Evolutionary conservation across 2,329 filamentous ascomycete species (phyloP).

Genomic region (Fusarium avenaceum): DNA sequence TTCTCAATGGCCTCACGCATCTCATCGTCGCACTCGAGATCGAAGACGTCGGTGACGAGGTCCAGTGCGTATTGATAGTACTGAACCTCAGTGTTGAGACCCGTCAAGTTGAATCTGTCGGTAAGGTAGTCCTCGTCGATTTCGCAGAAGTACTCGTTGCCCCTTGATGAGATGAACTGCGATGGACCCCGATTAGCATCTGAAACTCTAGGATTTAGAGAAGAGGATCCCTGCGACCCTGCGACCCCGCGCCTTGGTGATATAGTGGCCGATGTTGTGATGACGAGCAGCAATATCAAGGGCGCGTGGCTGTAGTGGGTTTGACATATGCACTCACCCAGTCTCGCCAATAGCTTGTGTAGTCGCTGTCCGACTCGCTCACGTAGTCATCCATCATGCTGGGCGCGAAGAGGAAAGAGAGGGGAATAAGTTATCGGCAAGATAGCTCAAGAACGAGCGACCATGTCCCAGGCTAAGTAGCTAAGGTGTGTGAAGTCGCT

Average conservation of each 20-base stretch:
- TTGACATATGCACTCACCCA: constrained; percentile 78
- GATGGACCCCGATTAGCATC: constrained; percentile 31
- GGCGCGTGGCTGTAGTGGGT: constrained; percentile 11
- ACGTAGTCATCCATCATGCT: constrained; percentile 93
- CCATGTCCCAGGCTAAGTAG: constrained; percentile 45
- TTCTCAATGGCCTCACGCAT: constrained; percentile 99
- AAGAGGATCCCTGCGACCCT: constrained; percentile 21
- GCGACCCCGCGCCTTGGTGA: constrained; percentile 28
- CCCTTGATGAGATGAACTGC: constrained; percentile 96
- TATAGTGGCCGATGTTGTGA: neutral
- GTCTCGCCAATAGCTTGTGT: constrained; percentile 99
- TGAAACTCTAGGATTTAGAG: constrained; percentile 7
- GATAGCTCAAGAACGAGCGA: constrained; percentile 48
- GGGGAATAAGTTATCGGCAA: constrained; percentile 29
- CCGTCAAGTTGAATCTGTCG: constrained; percentile 97
- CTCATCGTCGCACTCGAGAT: constrained; percentile 98
- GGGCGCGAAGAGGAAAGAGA: constrained; percentile 25
- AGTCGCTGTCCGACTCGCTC: constrained; percentile 98
- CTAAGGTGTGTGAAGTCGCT: constrained; percentile 12
- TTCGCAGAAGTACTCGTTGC: constrained; percentile 99
- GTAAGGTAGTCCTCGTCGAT: constrained; percentile 99
- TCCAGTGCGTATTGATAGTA: constrained; percentile 99
- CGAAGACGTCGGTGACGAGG: constrained; percentile 97
- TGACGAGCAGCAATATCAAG: constrained; percentile 2
- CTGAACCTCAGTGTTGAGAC: constrained; percentile 95